Evolutionary conservation across 768 basidiomycete genomes (phyloP).

Genomic region (Rhizopogon roseolus): DNA sequence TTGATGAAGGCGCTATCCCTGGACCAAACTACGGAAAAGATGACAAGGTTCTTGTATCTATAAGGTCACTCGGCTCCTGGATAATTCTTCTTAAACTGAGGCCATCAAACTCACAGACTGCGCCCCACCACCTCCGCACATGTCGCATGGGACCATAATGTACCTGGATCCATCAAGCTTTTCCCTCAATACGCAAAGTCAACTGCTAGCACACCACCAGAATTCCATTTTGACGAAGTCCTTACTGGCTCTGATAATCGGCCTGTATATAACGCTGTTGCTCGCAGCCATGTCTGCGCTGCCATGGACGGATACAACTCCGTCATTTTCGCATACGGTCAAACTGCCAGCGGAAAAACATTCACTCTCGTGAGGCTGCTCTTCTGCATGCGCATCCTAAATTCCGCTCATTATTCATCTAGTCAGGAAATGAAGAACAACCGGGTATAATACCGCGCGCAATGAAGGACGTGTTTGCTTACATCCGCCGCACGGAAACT

Average conservation of each 20-base stretch:
- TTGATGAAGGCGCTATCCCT: slow-evolving; percentile 53
- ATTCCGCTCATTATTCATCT: neutral
- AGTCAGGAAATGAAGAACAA: slow-evolving; percentile 75
- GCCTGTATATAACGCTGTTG: slow-evolving; percentile 71
- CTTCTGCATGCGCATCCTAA: slow-evolving; percentile 23
- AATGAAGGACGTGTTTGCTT: slow-evolving; percentile 86
- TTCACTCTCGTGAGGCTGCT: slow-evolving; percentile 48
- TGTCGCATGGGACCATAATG: slow-evolving; percentile 52
- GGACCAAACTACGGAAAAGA: slow-evolving; percentile 57
- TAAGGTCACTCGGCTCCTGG: slow-evolving; percentile 43
- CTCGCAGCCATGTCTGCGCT: slow-evolving; percentile 75
- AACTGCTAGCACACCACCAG: slow-evolving; percentile 31
- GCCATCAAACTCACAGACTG: slow-evolving; percentile 38
- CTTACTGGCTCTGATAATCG: slow-evolving; percentile 79
- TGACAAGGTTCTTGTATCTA: slow-evolving; percentile 84
- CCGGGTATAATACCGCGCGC: slow-evolving; percentile 94
- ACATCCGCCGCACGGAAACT: slow-evolving; percentile 69
- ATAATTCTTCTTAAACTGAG: neutral
- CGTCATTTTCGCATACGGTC: slow-evolving; percentile 91
- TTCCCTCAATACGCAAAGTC: slow-evolving; percentile 51
- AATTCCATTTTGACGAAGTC: slow-evolving; percentile 71
- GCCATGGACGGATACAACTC: slow-evolving; percentile 98
- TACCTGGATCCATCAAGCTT: slow-evolving; percentile 54
- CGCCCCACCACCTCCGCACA: slow-evolving; percentile 47
- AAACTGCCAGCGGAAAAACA: slow-evolving; percentile 81